Percentiles rank a stretch among this genome's conserved stretches.
phyloP scores from a whole-genome alignment of 768 basidiomycete genomes.

The Fistulinella prunicolor region DNA sequence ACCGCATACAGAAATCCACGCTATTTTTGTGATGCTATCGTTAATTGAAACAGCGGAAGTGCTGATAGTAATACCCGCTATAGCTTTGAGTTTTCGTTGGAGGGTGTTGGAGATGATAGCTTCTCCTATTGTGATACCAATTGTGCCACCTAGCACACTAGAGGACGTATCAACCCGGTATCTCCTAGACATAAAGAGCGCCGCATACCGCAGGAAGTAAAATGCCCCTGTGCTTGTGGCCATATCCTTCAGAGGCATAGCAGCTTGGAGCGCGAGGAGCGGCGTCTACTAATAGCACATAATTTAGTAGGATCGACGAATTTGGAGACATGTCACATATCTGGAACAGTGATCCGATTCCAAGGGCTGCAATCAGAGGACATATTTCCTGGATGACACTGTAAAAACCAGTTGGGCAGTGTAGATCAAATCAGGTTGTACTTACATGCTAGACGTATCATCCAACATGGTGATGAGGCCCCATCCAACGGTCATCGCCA shows the following conservation, averaged over 20 bases:
- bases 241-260: conserved; percentile 88
- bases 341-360: conserved; percentile 66
- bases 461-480: conserved; percentile 75
- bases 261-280: conserved; percentile 73
- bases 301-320: not conserved
- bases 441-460: conserved; percentile 43
- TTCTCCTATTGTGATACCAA: conserved; percentile 73
- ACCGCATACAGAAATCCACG: conserved; percentile 25
- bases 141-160: conserved; percentile 69
- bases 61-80: conserved; percentile 30
- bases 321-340: conserved; percentile 6
- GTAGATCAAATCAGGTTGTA: not conserved
- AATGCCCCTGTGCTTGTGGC: conserved; percentile 74
- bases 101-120: conserved; percentile 62
- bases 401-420: not conserved
- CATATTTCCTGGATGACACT: conserved; percentile 66
- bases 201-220: conserved; percentile 59
- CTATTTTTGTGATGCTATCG: conserved; percentile 46
- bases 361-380: conserved; percentile 63
- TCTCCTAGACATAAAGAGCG: not conserved
- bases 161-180: not conserved
- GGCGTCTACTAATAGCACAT: conserved; percentile 34
- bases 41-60: conserved; percentile 45
- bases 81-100: conserved; percentile 10
- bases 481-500: conserved; percentile 1